These are phyloP conservation scores for Eucalyptus guilfoylei DNA, from an alignment of 345 rosid genomes.

Conservation along the genomic window DNA sequence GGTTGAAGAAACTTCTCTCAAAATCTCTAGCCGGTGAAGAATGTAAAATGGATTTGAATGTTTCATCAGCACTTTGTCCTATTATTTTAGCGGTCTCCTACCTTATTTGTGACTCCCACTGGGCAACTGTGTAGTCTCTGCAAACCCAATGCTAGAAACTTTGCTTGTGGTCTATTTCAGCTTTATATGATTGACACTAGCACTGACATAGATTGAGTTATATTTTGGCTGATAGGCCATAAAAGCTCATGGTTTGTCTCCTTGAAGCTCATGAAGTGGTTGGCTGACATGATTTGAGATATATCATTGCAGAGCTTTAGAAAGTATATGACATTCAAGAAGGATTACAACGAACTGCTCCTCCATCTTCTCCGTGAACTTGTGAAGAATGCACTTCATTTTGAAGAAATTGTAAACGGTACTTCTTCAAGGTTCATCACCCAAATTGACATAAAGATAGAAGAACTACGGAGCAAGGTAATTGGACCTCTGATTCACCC, in stretches of 20 bases:
- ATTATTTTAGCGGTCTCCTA: not conserved
- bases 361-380: slow-evolving; percentile 75
- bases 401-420: slow-evolving; percentile 82
- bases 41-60: not conserved
- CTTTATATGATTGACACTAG: not conserved
- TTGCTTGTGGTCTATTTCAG: not conserved
- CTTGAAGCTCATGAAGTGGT: not conserved
- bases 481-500: not conserved
- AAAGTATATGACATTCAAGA: slow-evolving; percentile 83
- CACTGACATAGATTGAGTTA: not conserved
- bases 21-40: not conserved
- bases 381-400: slow-evolving; percentile 63
- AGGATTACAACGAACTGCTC: slow-evolving; percentile 75
- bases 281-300: not conserved
- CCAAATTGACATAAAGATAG: slow-evolving; percentile 57
- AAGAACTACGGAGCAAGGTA: slow-evolving; percentile 75
- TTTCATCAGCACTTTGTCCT: not conserved
- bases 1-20: not conserved
- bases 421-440: slow-evolving; percentile 39
- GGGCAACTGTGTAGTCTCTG: not conserved
- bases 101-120: not conserved
- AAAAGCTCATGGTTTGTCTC: not conserved
- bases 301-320: slow-evolving; percentile 64
- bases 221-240: not conserved
- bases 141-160: not conserved